phyloP scores from a whole-genome alignment of 495 filamentous ascomycete species.

The Penicillium flavigenum region DNA sequence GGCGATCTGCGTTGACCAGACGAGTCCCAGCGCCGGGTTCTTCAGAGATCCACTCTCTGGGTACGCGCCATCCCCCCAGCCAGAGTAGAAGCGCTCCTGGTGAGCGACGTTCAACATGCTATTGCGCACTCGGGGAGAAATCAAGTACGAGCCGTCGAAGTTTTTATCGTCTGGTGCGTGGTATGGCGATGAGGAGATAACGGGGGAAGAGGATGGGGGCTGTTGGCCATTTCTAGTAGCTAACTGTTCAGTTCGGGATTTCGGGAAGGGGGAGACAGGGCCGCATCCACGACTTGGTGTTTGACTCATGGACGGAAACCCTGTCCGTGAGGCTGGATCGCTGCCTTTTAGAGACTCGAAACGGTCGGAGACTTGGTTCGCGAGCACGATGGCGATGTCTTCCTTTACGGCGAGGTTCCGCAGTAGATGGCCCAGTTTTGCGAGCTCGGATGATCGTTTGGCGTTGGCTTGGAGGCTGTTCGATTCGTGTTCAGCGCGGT shows the following conservation, averaged over 20 bases:
- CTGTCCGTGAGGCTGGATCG: slow-evolving; percentile 10
- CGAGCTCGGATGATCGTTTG: slow-evolving; percentile 63
- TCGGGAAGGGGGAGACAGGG: slow-evolving; percentile 24
- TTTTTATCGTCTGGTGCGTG: slow-evolving; percentile 38
- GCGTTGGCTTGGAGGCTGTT: slow-evolving; percentile 39
- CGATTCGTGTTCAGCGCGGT: slow-evolving; percentile 72
- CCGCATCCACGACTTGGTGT: slow-evolving; percentile 20
- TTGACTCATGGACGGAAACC: slow-evolving; percentile 22
- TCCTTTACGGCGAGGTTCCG: slow-evolving; percentile 70
- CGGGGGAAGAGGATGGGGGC: slow-evolving; percentile 28
- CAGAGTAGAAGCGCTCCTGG: slow-evolving; percentile 91
- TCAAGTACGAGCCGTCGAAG: slow-evolving; percentile 42
- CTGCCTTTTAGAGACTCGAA: slow-evolving; percentile 49
- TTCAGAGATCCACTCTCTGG: slow-evolving; percentile 51
- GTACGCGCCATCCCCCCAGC: slow-evolving; percentile 69
- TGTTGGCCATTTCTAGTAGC: background rate
- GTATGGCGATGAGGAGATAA: slow-evolving; percentile 31
- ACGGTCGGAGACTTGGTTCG: slow-evolving; percentile 94
- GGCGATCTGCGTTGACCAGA: slow-evolving; percentile 87
- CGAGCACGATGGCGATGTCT: slow-evolving; percentile 80
- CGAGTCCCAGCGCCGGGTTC: slow-evolving; percentile 80
- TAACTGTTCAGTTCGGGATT: slow-evolving; percentile 9
- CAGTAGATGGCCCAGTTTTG: slow-evolving; percentile 72
- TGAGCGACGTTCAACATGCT: slow-evolving; percentile 71
- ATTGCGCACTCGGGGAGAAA: slow-evolving; percentile 39